Conservation (phyloP, 768 basidiomycete genomes). For the Phanerodontia chrysosporium region DNA sequence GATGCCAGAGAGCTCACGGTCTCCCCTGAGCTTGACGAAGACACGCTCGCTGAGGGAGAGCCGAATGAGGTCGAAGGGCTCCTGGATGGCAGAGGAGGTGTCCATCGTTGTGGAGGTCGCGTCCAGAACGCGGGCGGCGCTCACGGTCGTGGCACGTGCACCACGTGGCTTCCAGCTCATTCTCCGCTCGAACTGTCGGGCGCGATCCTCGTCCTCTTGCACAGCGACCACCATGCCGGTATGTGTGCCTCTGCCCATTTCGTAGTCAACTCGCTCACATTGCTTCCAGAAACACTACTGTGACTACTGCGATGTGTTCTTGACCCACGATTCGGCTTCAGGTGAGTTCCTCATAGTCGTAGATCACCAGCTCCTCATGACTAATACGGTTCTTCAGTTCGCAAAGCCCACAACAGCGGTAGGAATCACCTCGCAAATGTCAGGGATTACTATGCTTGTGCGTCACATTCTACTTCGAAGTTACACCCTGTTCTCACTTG, state of each 20-base stretch:
- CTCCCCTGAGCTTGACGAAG: slow-evolving; percentile 94
- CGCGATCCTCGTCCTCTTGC: slow-evolving; percentile 8
- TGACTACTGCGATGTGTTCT: slow-evolving; percentile 90
- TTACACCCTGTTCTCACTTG: background rate
- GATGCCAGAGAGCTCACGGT: slow-evolving; percentile 86
- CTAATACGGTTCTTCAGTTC: slow-evolving; percentile 48
- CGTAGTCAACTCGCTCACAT: background rate
- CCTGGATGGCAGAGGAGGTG: slow-evolving; percentile 74
- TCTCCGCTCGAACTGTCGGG: slow-evolving; percentile 6
- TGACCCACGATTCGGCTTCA: slow-evolving; percentile 93
- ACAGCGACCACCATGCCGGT: slow-evolving; percentile 57
- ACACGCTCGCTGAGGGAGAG: slow-evolving; percentile 96
- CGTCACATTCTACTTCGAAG: slow-evolving; percentile 21
- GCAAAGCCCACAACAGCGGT: slow-evolving; percentile 97
- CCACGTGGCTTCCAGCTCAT: slow-evolving; percentile 5
- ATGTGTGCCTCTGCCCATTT: slow-evolving; percentile 24
- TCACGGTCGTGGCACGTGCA: slow-evolving; percentile 2
- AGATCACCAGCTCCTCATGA: slow-evolving; percentile 3
- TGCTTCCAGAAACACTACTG: slow-evolving; percentile 80
- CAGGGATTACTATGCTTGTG: slow-evolving; percentile 94
- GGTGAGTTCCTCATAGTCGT: slow-evolving; percentile 41
- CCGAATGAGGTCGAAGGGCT: slow-evolving; percentile 96
- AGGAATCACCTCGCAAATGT: slow-evolving; percentile 97
- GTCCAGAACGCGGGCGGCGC: slow-evolving; percentile 7
- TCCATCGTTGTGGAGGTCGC: slow-evolving; percentile 47